Percentiles rank a stretch among this genome's conserved stretches.
phyloP scores from a whole-genome alignment of 805 yeast genomes.

The Kodamaea leandrae region DNA sequence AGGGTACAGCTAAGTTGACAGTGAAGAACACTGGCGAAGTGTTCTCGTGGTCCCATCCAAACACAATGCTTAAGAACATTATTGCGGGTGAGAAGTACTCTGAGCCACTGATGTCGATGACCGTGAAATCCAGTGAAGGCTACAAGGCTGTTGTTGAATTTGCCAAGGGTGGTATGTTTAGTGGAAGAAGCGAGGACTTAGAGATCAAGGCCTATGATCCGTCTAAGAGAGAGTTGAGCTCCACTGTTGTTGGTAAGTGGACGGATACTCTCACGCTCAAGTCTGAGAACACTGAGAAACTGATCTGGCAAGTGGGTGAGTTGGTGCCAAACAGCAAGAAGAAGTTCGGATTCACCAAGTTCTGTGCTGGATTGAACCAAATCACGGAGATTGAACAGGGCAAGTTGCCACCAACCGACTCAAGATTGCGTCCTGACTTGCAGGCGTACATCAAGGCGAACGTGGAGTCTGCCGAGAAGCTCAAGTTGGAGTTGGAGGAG shows the following conservation, averaged over 20 bases:
- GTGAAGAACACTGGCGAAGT: slow-evolving; percentile 62
- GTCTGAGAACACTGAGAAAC: slow-evolving; percentile 38
- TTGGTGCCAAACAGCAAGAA: slow-evolving; percentile 55
- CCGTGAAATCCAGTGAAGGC: slow-evolving; percentile 68
- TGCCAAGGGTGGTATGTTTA: slow-evolving; percentile 80
- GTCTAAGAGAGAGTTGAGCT: slow-evolving; percentile 33
- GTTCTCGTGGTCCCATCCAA: slow-evolving; percentile 83
- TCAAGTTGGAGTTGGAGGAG: slow-evolving; percentile 72
- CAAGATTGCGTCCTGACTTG: slow-evolving; percentile 87
- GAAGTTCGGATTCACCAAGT: slow-evolving; percentile 84
- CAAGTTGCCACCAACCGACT: slow-evolving; percentile 77
- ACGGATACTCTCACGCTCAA: slow-evolving; percentile 58
- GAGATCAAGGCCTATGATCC: slow-evolving; percentile 43
- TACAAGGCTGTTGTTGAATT: slow-evolving; percentile 68
- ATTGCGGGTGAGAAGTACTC: slow-evolving; percentile 94
- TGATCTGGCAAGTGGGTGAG: slow-evolving; percentile 70
- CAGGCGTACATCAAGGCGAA: slow-evolving; percentile 66
- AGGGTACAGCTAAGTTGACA: slow-evolving; percentile 62
- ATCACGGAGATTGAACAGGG: slow-evolving; percentile 68
- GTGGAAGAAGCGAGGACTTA: slow-evolving; percentile 72
- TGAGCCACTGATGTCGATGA: slow-evolving; percentile 75
- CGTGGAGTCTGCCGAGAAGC: slow-evolving; percentile 65
- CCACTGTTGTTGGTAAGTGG: slow-evolving; percentile 77
- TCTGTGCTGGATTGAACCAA: slow-evolving; percentile 78
- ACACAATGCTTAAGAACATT: slow-evolving; percentile 76